Evolutionary conservation across 176 grass and related monocot species (phyloP).

Genomic region (Oryza glaberrima): DNA sequence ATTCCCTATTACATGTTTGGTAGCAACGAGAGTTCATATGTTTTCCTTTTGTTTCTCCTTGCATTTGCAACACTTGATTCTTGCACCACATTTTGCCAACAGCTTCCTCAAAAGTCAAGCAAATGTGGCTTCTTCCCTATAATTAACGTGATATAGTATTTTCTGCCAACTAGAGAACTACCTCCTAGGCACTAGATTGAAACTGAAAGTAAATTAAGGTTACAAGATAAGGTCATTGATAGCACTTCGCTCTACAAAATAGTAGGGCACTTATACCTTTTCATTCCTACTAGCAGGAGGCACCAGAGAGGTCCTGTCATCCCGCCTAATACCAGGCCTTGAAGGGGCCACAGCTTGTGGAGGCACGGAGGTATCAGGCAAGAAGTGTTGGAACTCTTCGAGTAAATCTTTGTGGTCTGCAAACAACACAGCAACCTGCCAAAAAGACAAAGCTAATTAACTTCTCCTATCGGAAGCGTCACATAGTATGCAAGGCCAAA

Average conservation of each 20-base stretch:
- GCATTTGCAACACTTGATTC: background rate
- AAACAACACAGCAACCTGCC: slow-evolving; percentile 83
- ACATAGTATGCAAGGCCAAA: background rate
- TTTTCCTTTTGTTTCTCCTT: background rate
- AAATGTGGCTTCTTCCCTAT: slow-evolving; percentile 4
- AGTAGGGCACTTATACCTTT: slow-evolving; percentile 57
- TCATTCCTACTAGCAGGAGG: slow-evolving; percentile 49
- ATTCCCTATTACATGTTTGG: background rate
- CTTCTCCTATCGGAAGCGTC: background rate
- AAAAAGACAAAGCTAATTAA: slow-evolving; percentile 19
- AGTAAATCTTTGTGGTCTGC: slow-evolving; percentile 85
- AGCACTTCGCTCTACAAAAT: slow-evolving; percentile 68
- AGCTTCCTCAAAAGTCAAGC: background rate
- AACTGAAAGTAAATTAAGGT: background rate
- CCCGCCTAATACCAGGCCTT: slow-evolving; percentile 54
- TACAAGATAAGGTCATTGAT: background rate
- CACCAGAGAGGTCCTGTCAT: slow-evolving; percentile 74
- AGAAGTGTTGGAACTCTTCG: slow-evolving; percentile 93
- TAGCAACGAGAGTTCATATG: background rate
- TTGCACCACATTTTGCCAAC: background rate
- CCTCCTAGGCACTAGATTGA: background rate
- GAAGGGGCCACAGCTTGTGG: slow-evolving; percentile 52
- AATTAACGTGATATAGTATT: slow-evolving; percentile 1
- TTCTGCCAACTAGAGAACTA: slow-evolving; percentile 19
- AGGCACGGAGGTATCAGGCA: slow-evolving; percentile 84